Evolutionary conservation across 371 early-diverging fungal species (phyloP).

Genomic region (Blakeslea trispora): DNA sequence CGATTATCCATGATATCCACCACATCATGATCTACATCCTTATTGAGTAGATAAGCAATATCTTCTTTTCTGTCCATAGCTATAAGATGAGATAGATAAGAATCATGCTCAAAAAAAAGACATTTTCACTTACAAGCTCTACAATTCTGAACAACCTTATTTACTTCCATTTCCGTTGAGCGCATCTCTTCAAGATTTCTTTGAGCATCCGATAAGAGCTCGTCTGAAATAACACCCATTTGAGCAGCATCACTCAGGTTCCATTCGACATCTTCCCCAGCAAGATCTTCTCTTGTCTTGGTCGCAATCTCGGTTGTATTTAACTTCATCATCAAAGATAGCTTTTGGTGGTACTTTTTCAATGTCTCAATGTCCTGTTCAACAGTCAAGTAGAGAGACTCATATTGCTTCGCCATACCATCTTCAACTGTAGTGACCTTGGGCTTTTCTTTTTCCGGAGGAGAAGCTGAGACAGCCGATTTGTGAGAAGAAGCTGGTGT

Average conservation of each 20-base stretch:
- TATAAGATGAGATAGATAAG: not conserved
- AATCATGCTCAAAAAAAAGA: not conserved
- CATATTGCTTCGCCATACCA: not conserved
- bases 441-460: not conserved
- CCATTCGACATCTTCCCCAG: conserved; percentile 10
- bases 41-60: conserved; percentile 9
- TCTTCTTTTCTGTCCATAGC: conserved; percentile 21
- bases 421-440: not conserved
- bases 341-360: conserved; percentile 6
- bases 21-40: not conserved
- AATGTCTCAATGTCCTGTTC: not conserved
- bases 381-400: not conserved
- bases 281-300: conserved; percentile 9
- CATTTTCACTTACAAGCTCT: conserved; percentile 22
- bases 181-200: conserved; percentile 1
- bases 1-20: conserved; percentile 14
- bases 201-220: conserved; percentile 8
- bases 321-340: not conserved
- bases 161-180: not conserved
- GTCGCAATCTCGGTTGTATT: not conserved
- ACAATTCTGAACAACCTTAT: not conserved
- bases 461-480: too few species aligned
- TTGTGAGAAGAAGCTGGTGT: too few species aligned
- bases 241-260: conserved; percentile 15
- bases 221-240: conserved; percentile 11